phyloP scores from a whole-genome alignment of 2,329 filamentous ascomycete genomes.

The Sporothrix schenckii region DNA sequence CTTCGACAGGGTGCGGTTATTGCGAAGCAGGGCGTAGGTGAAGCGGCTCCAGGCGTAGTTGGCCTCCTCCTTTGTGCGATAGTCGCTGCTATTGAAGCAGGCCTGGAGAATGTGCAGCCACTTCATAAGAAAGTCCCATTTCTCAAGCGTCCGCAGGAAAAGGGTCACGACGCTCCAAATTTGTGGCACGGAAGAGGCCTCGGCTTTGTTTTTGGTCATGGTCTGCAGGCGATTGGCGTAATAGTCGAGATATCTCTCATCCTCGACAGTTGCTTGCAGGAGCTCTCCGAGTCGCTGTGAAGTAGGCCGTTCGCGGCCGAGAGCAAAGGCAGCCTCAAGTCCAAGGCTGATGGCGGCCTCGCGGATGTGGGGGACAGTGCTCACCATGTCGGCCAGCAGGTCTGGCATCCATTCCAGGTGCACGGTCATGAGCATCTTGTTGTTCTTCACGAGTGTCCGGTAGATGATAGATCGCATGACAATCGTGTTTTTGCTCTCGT shows the following conservation, averaged over 20 bases:
- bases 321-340: constrained; percentile 66
- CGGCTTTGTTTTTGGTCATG: constrained; percentile 68
- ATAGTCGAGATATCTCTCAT: constrained; percentile 67
- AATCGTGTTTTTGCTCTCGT: constrained; percentile 76
- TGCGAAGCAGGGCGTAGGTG: constrained; percentile 71
- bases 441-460: constrained; percentile 69
- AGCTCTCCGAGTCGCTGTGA: constrained; percentile 68
- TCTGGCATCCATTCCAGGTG: constrained; percentile 80
- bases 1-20: constrained; percentile 61
- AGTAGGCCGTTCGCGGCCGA: constrained; percentile 70
- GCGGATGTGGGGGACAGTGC: constrained; percentile 74
- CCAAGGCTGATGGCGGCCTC: constrained; percentile 74
- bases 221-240: constrained; percentile 67
- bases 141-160: constrained; percentile 69
- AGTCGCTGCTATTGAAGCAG: constrained; percentile 80
- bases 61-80: constrained; percentile 71
- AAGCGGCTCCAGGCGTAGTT: constrained; percentile 86
- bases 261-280: constrained; percentile 60
- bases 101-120: constrained; percentile 80
- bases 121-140: constrained; percentile 71
- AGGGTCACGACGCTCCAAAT: constrained; percentile 86
- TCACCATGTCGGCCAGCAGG: constrained; percentile 79
- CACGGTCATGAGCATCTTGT: constrained; percentile 68
- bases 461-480: constrained; percentile 79
- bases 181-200: constrained; percentile 71